A percentile compares a stretch with the other conserved stretches of the same genome.
These are phyloP conservation scores for Alternaria sp. DNA, from an alignment of 2,329 filamentous ascomycete species.

Conservation along the genomic window DNA sequence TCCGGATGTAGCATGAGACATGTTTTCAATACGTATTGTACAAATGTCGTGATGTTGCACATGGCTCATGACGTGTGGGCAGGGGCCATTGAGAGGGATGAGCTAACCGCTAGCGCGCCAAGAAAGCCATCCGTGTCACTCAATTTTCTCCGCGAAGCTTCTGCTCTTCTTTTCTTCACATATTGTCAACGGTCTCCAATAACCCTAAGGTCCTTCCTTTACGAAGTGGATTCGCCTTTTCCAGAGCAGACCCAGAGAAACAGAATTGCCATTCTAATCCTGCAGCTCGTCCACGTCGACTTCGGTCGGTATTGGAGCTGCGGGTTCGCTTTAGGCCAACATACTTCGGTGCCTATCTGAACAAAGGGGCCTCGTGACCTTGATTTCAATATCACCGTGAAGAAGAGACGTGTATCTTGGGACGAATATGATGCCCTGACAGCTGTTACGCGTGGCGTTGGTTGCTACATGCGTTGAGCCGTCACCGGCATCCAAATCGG, in stretches of 20 bases:
- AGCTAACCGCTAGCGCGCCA: conserved; percentile 16
- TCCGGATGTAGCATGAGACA: background rate
- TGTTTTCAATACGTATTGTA: background rate
- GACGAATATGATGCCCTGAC: background rate
- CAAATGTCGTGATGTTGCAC: background rate
- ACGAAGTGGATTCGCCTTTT: conserved; percentile 40
- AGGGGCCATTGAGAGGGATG: background rate
- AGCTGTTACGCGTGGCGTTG: conserved; percentile 2
- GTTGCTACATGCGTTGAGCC: conserved; percentile 17
- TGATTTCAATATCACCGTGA: background rate
- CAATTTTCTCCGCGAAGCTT: conserved; percentile 13
- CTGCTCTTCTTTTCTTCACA: conserved; percentile 34
- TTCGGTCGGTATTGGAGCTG: conserved; percentile 46
- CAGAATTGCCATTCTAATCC: conserved; percentile 52
- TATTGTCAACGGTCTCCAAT: conserved; percentile 42
- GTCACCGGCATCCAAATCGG: conserved; percentile 7
- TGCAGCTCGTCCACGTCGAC: conserved; percentile 47
- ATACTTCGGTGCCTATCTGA: conserved; percentile 21
- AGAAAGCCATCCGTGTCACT: background rate
- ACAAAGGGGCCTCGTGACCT: background rate
- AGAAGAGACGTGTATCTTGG: background rate
- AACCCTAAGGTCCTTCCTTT: conserved; percentile 38
- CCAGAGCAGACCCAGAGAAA: conserved; percentile 46
- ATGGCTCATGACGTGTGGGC: background rate
- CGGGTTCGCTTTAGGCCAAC: conserved; percentile 54